phyloP scores from a whole-genome alignment of 2,329 filamentous ascomycete species.

The Moelleriella libera region DNA sequence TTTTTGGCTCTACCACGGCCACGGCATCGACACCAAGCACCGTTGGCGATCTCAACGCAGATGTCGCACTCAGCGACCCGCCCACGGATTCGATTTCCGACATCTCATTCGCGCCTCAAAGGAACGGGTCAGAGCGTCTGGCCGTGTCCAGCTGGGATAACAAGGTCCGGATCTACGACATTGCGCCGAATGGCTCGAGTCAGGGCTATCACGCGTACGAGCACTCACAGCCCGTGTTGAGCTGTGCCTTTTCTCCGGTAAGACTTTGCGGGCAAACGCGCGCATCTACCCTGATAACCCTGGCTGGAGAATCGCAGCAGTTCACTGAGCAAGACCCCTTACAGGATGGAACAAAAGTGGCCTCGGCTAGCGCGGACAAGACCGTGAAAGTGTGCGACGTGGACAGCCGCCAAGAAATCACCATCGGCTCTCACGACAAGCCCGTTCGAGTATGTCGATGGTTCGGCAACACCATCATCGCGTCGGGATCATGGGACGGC shows the following conservation, averaged over 20 bases:
- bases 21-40: slow-evolving; percentile 47
- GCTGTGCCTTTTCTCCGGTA: slow-evolving; percentile 80
- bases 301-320: not conserved
- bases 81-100: slow-evolving; percentile 86
- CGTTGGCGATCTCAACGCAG: slow-evolving; percentile 80
- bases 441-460: slow-evolving; percentile 68
- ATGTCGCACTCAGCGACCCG: slow-evolving; percentile 63
- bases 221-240: slow-evolving; percentile 73
- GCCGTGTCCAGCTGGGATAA: slow-evolving; percentile 95
- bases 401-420: slow-evolving; percentile 46
- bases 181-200: slow-evolving; percentile 61
- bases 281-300: not conserved
- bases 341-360: slow-evolving; percentile 85
- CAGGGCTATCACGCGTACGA: slow-evolving; percentile 78
- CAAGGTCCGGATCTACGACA: slow-evolving; percentile 94
- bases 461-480: slow-evolving; percentile 67
- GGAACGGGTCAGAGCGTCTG: slow-evolving; percentile 52
- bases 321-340: not conserved
- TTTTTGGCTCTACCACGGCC: slow-evolving; percentile 41
- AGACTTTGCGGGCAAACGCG: slow-evolving; percentile 10
- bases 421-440: slow-evolving; percentile 75
- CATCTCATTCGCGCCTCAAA: slow-evolving; percentile 62
- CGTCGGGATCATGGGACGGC: slow-evolving; percentile 89
- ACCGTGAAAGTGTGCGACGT: slow-evolving; percentile 81
- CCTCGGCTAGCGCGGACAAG: slow-evolving; percentile 83